Conservation (phyloP, 306 rosid genomes). For the Prunus davidiana region DNA sequence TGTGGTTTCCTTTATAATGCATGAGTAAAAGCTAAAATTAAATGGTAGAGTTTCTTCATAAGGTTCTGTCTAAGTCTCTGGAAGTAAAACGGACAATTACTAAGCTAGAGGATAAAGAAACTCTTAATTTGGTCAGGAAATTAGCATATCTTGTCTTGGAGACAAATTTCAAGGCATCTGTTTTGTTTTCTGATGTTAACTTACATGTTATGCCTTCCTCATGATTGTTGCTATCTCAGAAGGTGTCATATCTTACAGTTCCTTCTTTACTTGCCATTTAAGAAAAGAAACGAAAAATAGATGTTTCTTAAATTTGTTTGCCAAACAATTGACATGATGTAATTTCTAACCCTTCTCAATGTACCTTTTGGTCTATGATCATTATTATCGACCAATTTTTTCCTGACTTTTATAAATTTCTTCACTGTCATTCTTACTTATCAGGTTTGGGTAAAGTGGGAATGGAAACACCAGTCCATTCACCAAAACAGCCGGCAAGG, state of each 20-base stretch:
- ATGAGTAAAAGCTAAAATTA: background rate
- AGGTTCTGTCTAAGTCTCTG: background rate
- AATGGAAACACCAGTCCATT: conserved; percentile 70
- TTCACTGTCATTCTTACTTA: conserved; percentile 10
- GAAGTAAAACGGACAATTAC: background rate
- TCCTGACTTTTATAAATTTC: background rate
- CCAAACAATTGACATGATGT: conserved; percentile 11
- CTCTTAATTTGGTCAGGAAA: background rate
- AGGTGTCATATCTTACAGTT: background rate
- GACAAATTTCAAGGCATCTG: background rate
- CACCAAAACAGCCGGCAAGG: conserved; percentile 71
- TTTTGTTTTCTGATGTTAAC: background rate
- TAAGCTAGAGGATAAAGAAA: background rate
- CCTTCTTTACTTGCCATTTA: background rate
- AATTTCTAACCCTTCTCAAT: conserved; percentile 4
- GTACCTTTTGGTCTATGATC: conserved; percentile 2
- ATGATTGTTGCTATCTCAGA: background rate
- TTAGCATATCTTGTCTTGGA: background rate
- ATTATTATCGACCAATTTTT: background rate
- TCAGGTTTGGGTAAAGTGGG: conserved; percentile 90
- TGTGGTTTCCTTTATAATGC: background rate
- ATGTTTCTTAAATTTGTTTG: background rate
- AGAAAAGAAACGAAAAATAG: background rate
- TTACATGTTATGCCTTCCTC: background rate
- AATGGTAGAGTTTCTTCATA: background rate